These are phyloP conservation scores for Phytophthora constricta DNA, from an alignment of 352 stramenopile genomes.

Conservation along the genomic window DNA sequence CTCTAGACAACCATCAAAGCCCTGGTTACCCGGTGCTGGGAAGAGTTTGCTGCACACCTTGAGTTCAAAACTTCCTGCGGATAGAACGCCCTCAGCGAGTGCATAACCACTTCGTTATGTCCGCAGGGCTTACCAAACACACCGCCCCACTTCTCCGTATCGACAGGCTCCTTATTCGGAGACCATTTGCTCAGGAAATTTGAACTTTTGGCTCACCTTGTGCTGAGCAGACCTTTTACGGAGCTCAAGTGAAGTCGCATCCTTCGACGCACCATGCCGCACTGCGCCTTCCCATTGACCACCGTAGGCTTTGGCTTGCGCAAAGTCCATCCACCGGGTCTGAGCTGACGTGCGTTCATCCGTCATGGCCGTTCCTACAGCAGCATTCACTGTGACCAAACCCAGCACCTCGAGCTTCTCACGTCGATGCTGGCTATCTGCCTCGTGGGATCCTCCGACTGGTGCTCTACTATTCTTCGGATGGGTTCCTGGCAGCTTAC, in stretches of 20 bases:
- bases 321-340: conserved; percentile 87
- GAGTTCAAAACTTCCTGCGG: conserved; percentile 90
- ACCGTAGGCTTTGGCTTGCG: conserved; percentile 46
- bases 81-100: conserved; percentile 84
- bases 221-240: conserved; percentile 47
- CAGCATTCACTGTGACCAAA: conserved; percentile 63
- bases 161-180: conserved; percentile 76
- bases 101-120: conserved; percentile 92
- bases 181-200: conserved; percentile 56
- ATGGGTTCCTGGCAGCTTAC: conserved; percentile 30
- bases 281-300: conserved; percentile 72
- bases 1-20: conserved; percentile 91
- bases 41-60: conserved; percentile 80
- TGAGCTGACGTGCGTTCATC: conserved; percentile 75
- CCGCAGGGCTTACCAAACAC: conserved; percentile 85
- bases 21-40: conserved; percentile 87
- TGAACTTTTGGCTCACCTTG: conserved; percentile 18
- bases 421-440: conserved; percentile 45
- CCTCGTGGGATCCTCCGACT: conserved; percentile 7
- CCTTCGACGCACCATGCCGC: conserved; percentile 80
- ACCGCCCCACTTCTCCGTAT: conserved; percentile 81
- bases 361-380: conserved; percentile 54
- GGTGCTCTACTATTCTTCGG: neutral
- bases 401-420: conserved; percentile 76
- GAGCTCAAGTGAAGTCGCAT: conserved; percentile 66